Conservation (phyloP, 352 stramenopile species). For the Phytophthora hybrid region DNA sequence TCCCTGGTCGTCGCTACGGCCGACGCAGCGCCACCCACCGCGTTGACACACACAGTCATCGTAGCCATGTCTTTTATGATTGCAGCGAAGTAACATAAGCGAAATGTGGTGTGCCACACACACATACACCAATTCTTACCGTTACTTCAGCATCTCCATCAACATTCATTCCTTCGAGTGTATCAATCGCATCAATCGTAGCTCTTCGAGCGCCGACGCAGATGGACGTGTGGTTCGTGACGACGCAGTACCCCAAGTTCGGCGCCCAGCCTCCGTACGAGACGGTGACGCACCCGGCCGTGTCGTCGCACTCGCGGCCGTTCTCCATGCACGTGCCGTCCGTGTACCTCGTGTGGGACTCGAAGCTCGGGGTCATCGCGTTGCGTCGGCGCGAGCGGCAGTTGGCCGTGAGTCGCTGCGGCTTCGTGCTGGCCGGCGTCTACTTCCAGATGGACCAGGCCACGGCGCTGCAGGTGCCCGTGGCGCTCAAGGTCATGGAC, state of each 20-base stretch:
- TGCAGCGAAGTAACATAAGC: background rate
- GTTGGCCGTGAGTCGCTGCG: constrained; percentile 80
- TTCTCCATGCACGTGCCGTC: constrained; percentile 73
- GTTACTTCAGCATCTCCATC: constrained; percentile 7
- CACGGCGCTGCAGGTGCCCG: constrained; percentile 57
- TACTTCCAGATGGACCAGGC: constrained; percentile 70
- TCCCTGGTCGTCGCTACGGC: constrained; percentile 16
- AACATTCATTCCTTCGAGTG: constrained; percentile 7
- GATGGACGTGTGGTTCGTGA: constrained; percentile 84
- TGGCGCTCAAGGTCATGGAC: constrained; percentile 89
- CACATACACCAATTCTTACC: constrained; percentile 1
- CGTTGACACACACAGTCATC: background rate
- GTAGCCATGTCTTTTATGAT: constrained; percentile 37
- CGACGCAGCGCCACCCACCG: constrained; percentile 5
- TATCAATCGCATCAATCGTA: no score
- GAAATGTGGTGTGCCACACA: background rate
- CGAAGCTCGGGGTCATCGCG: constrained; percentile 69
- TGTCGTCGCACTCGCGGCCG: constrained; percentile 52
- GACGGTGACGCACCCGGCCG: constrained; percentile 57
- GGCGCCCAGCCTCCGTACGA: constrained; percentile 68
- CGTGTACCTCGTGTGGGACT: constrained; percentile 78
- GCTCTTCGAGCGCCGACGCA: background rate
- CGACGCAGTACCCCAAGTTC: constrained; percentile 63
- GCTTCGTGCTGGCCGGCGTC: constrained; percentile 78
- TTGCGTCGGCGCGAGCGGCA: constrained; percentile 74